phyloP scores from a whole-genome alignment of 257 asterid genomes.

The Striga asiatica region DNA sequence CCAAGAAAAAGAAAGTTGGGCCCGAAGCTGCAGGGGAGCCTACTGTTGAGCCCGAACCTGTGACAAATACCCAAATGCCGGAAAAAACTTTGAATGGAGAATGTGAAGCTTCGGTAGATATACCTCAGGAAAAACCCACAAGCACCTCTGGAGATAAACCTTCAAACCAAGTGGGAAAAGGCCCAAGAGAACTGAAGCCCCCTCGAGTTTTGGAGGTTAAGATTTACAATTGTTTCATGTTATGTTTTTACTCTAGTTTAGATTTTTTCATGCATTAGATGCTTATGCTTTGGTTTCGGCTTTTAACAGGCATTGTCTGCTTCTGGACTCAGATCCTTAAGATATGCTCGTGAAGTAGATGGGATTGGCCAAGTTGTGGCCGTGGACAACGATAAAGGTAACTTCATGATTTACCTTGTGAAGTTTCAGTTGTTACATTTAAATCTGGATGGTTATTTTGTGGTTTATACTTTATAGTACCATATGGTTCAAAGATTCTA shows the following conservation, averaged over 20 bases:
- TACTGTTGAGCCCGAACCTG: slow-evolving; percentile 20
- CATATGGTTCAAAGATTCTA: too few relatives aligned
- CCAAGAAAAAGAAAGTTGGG: slow-evolving; percentile 34
- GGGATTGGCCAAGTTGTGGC: slow-evolving; percentile 92
- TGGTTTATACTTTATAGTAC: too few relatives aligned
- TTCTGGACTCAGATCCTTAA: slow-evolving; percentile 88
- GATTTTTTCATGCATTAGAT: too few relatives aligned
- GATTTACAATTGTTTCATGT: slow-evolving; percentile 14
- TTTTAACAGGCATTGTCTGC: slow-evolving; percentile 76
- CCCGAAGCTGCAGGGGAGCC: slow-evolving; percentile 31
- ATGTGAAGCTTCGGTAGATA: slow-evolving; percentile 31
- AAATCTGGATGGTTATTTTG: too few relatives aligned
- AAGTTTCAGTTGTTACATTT: too few relatives aligned
- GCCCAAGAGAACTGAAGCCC: slow-evolving; percentile 44
- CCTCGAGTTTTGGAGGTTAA: slow-evolving; percentile 94
- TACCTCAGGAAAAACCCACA: slow-evolving; percentile 30
- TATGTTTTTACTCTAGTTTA: too few relatives aligned
- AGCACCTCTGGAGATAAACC: slow-evolving; percentile 25
- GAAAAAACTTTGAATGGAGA: slow-evolving; percentile 36
- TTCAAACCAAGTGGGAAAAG: slow-evolving; percentile 31
- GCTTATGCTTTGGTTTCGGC: slow-evolving; percentile 1
- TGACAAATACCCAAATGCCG: slow-evolving; percentile 15
- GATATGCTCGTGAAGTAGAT: slow-evolving; percentile 92
- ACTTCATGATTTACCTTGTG: background rate
- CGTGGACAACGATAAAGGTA: slow-evolving; percentile 58